Conservation (phyloP, 495 filamentous ascomycete genomes). For the Neurospora sp. region DNA sequence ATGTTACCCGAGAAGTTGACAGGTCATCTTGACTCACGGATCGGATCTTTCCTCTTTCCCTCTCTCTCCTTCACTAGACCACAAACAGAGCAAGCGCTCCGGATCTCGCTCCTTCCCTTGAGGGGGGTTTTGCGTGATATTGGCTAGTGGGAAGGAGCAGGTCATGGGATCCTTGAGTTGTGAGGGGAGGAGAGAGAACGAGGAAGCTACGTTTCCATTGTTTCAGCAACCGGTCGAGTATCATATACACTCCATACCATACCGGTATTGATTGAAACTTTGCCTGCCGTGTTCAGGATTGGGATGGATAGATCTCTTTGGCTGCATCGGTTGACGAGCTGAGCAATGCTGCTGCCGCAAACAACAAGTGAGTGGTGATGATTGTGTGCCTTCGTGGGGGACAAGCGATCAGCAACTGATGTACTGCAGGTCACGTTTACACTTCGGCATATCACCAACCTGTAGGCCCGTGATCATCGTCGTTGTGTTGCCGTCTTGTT, state of each 20-base stretch:
- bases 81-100: background rate
- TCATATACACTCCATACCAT: background rate
- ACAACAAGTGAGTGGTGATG: background rate
- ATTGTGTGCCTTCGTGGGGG: background rate
- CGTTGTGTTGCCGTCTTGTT: background rate
- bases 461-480: background rate
- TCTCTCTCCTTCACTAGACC: background rate
- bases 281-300: background rate
- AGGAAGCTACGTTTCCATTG: background rate
- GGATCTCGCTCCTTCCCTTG: background rate
- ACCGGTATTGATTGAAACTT: background rate
- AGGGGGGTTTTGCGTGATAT: background rate
- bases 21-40: background rate
- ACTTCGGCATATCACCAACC: background rate
- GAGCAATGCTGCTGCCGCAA: background rate
- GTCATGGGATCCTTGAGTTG: background rate
- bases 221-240: background rate
- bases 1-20: background rate
- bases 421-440: background rate
- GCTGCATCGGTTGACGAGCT: background rate
- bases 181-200: background rate
- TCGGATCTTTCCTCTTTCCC: background rate
- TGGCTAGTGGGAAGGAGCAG: background rate
- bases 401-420: background rate
- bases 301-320: background rate